Evolutionary conservation across 2,329 filamentous ascomycete species (phyloP).

Genomic region (Aschersonia sp.): DNA sequence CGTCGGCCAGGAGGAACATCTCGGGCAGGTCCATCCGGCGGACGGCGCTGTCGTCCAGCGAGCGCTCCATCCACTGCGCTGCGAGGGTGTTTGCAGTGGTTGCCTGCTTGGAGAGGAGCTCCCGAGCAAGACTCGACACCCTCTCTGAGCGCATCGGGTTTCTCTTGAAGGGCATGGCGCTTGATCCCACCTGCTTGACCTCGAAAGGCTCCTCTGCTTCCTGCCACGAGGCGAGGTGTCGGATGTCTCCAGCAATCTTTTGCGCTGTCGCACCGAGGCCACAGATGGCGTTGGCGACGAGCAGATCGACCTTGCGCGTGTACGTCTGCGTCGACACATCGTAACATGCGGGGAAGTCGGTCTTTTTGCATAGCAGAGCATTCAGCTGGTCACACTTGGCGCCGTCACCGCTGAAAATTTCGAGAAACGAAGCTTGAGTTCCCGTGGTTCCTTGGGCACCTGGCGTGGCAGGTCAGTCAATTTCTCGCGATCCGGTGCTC

Average conservation of each 20-base stretch:
- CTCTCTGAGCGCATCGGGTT: slow-evolving; percentile 7
- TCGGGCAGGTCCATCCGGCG: slow-evolving; percentile 50
- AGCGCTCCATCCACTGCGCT: slow-evolving; percentile 44
- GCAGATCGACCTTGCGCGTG: slow-evolving; percentile 68
- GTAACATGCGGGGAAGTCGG: slow-evolving; percentile 35
- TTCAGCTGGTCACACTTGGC: slow-evolving; percentile 40
- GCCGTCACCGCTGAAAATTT: slow-evolving; percentile 29
- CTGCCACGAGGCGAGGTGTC: slow-evolving; percentile 61
- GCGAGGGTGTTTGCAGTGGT: slow-evolving; percentile 15
- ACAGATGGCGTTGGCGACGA: slow-evolving; percentile 66
- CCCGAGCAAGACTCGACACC: slow-evolving; percentile 15
- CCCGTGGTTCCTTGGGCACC: slow-evolving; percentile 46
- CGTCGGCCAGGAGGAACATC: slow-evolving; percentile 52
- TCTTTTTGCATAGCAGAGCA: slow-evolving; percentile 37
- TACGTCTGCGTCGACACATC: slow-evolving; percentile 50
- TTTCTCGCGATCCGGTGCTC: slow-evolving; percentile 22
- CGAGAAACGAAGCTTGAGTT: slow-evolving; percentile 60
- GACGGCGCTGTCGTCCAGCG: slow-evolving; percentile 64
- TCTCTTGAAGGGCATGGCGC: slow-evolving; percentile 17
- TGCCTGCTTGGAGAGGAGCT: slow-evolving; percentile 25
- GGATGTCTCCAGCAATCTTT: slow-evolving; percentile 60
- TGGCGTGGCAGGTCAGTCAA: not conserved
- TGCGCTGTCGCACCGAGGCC: slow-evolving; percentile 63
- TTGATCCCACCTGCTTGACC: slow-evolving; percentile 58
- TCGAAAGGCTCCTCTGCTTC: slow-evolving; percentile 79